Conservation (phyloP, 2,329 filamentous ascomycete genomes). For the Fusarium penzigii region DNA sequence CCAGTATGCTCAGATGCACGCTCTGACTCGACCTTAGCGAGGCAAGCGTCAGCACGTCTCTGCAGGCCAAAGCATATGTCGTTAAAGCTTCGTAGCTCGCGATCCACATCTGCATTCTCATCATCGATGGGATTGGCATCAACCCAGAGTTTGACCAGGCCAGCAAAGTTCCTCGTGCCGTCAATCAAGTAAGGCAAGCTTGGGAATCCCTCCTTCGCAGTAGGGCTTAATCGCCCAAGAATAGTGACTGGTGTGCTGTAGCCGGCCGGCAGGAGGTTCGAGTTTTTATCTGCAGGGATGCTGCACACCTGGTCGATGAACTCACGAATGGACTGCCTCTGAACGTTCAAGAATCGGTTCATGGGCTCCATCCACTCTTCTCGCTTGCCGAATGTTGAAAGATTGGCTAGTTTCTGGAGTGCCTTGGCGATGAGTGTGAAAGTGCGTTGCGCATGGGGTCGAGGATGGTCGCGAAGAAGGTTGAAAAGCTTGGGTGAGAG, state of each 20-base stretch:
- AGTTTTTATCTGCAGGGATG: constrained; percentile 71
- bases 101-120: constrained; percentile 38
- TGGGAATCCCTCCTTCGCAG: constrained; percentile 87
- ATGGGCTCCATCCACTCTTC: constrained; percentile 99
- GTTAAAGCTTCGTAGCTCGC: constrained; percentile 56
- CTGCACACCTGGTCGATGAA: constrained; percentile 87
- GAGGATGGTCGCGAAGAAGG: constrained; percentile 78
- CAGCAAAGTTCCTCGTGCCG: constrained; percentile 80
- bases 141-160: constrained; percentile 79
- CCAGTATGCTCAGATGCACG: constrained; percentile 40
- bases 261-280: constrained; percentile 70
- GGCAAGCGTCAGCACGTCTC: constrained; percentile 51
- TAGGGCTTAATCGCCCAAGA: constrained; percentile 74
- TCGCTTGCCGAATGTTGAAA: constrained; percentile 89
- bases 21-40: constrained; percentile 49
- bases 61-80: constrained; percentile 52
- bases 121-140: constrained; percentile 51
- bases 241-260: constrained; percentile 95
- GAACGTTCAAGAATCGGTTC: constrained; percentile 79
- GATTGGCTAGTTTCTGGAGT: constrained; percentile 85
- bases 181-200: constrained; percentile 93
- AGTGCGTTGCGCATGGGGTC: constrained; percentile 79
- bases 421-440: constrained; percentile 92
- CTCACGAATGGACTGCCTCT: constrained; percentile 78
- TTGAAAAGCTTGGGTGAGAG: constrained; percentile 94